Percentiles rank a stretch among this genome's conserved stretches.
Evolutionary conservation across 1,284 basidiomycete genomes (phyloP).

Genomic region (Sanghuangporus weigelae): DNA sequence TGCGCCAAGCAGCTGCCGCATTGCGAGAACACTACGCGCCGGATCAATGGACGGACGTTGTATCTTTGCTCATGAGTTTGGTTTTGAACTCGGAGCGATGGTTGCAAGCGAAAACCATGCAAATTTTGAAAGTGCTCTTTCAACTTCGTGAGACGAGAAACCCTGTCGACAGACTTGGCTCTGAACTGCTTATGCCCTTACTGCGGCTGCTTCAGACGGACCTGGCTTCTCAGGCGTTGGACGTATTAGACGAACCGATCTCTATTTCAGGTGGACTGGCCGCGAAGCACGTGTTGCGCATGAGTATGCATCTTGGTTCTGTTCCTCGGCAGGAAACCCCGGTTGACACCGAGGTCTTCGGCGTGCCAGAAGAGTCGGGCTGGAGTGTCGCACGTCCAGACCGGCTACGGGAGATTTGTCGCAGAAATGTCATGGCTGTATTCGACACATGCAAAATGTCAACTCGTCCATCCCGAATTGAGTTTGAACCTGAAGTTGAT

Average conservation of each 20-base stretch:
- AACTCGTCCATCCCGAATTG: slow-evolving; percentile 66
- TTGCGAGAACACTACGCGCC: slow-evolving; percentile 77
- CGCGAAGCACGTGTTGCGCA: slow-evolving; percentile 80
- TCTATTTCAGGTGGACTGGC: slow-evolving; percentile 70
- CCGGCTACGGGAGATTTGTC: slow-evolving; percentile 56
- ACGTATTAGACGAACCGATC: slow-evolving; percentile 88
- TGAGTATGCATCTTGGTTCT: slow-evolving; percentile 69
- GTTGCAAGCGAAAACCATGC: slow-evolving; percentile 80
- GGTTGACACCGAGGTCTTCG: slow-evolving; percentile 69
- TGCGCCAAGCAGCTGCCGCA: slow-evolving; percentile 83
- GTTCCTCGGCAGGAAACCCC: slow-evolving; percentile 39
- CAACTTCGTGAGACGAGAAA: slow-evolving; percentile 79
- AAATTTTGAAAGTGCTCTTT: slow-evolving; percentile 85
- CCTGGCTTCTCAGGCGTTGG: slow-evolving; percentile 79
- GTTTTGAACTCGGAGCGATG: slow-evolving; percentile 83
- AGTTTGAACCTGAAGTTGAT: slow-evolving; percentile 54
- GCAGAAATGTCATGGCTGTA: slow-evolving; percentile 75
- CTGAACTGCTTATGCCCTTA: slow-evolving; percentile 87
- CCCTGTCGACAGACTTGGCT: slow-evolving; percentile 69
- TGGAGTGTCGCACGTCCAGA: slow-evolving; percentile 78
- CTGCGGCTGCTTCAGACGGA: slow-evolving; percentile 83
- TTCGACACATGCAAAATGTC: slow-evolving; percentile 79
- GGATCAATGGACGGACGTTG: slow-evolving; percentile 70
- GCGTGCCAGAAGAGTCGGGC: slow-evolving; percentile 74
- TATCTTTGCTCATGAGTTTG: slow-evolving; percentile 79